Percentiles rank a stretch among this genome's conserved stretches.
These are phyloP conservation scores for Solanum dulcamara DNA, from an alignment of 257 asterid species.

Conservation along the genomic window DNA sequence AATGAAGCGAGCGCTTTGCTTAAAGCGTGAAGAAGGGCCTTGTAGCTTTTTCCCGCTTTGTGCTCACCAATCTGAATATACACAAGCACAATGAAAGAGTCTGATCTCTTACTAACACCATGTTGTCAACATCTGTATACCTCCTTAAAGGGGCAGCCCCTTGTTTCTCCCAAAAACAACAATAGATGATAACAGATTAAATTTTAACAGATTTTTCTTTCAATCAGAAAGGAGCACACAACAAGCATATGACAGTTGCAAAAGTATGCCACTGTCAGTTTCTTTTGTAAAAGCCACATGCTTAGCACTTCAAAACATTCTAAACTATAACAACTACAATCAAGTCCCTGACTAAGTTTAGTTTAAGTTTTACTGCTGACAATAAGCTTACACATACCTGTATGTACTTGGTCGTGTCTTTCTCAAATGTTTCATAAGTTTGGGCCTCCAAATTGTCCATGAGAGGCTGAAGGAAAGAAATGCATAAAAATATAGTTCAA, in stretches of 20 bases:
- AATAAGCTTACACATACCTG: slow-evolving; percentile 40
- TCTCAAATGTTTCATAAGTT: slow-evolving; percentile 95
- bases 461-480: slow-evolving; percentile 65
- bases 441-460: slow-evolving; percentile 99
- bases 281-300: not conserved
- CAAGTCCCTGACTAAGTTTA: not conserved
- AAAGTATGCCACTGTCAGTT: not conserved
- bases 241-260: not conserved
- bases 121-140: not conserved
- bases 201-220: not conserved
- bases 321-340: not conserved
- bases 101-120: not conserved
- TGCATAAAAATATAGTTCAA: not conserved
- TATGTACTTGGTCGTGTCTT: slow-evolving; percentile 74
- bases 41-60: not conserved
- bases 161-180: not conserved
- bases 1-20: not conserved
- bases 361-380: not conserved
- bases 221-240: not conserved
- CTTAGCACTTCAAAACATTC: not conserved
- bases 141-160: not conserved
- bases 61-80: not conserved
- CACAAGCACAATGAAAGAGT: not conserved
- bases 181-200: not conserved
- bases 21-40: not conserved